phyloP scores from a whole-genome alignment of 768 basidiomycete genomes.

The Tylopilus felleus region DNA sequence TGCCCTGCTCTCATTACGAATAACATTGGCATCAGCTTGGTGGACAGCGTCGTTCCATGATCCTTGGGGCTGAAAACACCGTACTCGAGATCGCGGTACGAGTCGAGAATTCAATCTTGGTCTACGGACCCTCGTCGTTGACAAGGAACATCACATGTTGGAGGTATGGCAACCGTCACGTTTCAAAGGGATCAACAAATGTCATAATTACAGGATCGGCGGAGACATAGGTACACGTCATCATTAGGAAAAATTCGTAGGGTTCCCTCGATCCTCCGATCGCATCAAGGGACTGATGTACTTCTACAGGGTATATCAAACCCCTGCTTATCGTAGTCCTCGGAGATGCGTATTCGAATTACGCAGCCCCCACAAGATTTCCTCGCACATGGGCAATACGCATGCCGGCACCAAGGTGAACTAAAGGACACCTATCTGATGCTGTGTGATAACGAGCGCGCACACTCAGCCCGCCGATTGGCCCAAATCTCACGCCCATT shows the following conservation, averaged over 20 bases:
- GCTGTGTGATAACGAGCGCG: neutral
- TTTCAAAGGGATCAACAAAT: neutral
- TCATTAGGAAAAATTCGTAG: slow-evolving; percentile 45
- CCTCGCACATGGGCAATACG: slow-evolving; percentile 48
- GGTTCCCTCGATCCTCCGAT: slow-evolving; percentile 7
- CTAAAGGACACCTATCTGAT: neutral
- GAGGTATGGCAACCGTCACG: slow-evolving; percentile 13
- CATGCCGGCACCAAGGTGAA: slow-evolving; percentile 46
- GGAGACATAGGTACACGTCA: slow-evolving; percentile 33
- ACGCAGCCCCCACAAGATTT: slow-evolving; percentile 34
- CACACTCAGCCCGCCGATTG: slow-evolving; percentile 48
- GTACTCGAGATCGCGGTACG: slow-evolving; percentile 57
- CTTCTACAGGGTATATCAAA: slow-evolving; percentile 40
- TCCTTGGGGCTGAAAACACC: slow-evolving; percentile 60
- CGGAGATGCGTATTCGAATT: slow-evolving; percentile 6
- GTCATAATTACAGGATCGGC: slow-evolving; percentile 17
- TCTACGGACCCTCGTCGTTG: slow-evolving; percentile 49
- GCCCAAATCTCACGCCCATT: slow-evolving; percentile 53
- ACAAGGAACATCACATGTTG: slow-evolving; percentile 43
- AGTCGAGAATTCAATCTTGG: slow-evolving; percentile 48
- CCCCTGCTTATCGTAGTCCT: slow-evolving; percentile 44
- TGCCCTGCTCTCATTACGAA: neutral
- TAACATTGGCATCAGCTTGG: neutral
- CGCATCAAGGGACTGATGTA: neutral
- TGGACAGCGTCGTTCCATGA: slow-evolving; percentile 22